A percentile compares a stretch with the other conserved stretches of the same genome.
phyloP scores from a whole-genome alignment of 108 stramenopile species.

The Cyclostephanos tholiformis region DNA sequence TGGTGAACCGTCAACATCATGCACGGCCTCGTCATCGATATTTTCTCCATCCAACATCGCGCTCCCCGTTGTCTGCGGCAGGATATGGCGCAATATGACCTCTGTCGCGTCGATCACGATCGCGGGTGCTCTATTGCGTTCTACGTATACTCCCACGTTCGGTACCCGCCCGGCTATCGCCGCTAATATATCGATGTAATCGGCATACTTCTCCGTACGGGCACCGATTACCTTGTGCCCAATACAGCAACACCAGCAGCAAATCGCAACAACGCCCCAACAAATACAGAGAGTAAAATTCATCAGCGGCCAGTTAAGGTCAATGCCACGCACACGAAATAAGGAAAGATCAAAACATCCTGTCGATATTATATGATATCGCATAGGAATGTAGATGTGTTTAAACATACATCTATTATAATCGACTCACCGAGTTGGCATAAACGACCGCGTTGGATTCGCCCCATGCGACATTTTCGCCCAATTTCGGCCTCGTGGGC shows the following conservation, averaged over 20 bases:
- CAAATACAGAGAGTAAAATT: too few species aligned
- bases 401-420: neutral
- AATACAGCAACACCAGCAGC: too few species aligned
- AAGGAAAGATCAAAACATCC: too few species aligned
- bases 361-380: too few species aligned
- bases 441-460: conserved; percentile 89
- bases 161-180: conserved; percentile 77
- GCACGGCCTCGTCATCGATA: neutral
- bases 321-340: too few species aligned
- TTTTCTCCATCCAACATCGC: neutral
- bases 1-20: too few species aligned
- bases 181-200: conserved; percentile 86
- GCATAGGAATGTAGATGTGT: too few species aligned
- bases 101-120: conserved; percentile 62
- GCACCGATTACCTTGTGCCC: conserved; percentile 68
- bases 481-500: conserved; percentile 30
- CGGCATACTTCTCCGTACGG: conserved; percentile 84
- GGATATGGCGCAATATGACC: conserved; percentile 31
- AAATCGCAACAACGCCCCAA: too few species aligned
- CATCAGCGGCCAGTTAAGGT: too few species aligned
- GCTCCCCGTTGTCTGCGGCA: conserved; percentile 4
- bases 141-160: conserved; percentile 59
- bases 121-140: conserved; percentile 54
- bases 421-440: conserved; percentile 60
- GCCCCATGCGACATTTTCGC: conserved; percentile 74